Evolutionary conservation across 768 basidiomycete genomes (phyloP).

Genomic region (Mycena rebaudengoi): DNA sequence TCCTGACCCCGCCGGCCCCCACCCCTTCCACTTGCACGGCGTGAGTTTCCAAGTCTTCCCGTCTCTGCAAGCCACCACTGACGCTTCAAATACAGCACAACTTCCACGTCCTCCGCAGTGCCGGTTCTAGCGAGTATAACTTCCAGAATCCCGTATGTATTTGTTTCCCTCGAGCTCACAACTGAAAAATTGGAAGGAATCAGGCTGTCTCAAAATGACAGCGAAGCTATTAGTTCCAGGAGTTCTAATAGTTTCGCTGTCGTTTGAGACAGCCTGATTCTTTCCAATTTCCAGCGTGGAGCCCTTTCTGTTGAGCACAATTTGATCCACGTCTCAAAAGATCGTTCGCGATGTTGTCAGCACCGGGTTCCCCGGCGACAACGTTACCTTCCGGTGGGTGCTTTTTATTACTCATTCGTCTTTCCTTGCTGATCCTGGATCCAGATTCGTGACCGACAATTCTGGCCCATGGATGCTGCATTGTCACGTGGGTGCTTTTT

Average conservation of each 20-base stretch:
- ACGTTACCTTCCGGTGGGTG: conserved; percentile 16
- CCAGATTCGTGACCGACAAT: conserved; percentile 24
- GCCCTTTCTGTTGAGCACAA: background rate
- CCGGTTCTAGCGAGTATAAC: conserved; percentile 36
- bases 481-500: conserved; percentile 3
- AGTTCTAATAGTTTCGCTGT: no score
- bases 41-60: background rate
- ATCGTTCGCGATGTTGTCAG: conserved; percentile 18
- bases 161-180: background rate
- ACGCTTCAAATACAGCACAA: conserved; percentile 30
- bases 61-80: background rate
- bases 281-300: no score
- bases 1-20: conserved; percentile 2
- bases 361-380: conserved; percentile 14
- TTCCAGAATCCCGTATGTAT: conserved; percentile 49
- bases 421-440: background rate
- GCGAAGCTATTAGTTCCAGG: no score
- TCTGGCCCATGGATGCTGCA: conserved; percentile 25
- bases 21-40: conserved; percentile 27
- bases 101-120: conserved; percentile 41
- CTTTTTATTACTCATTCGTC: background rate
- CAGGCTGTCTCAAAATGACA: no score
- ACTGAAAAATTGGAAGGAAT: background rate
- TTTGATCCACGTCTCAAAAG: no score
- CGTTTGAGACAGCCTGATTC: no score